Evolutionary conservation across 257 asterid genomes (phyloP).

Genomic region (Fraxinus excelsior): DNA sequence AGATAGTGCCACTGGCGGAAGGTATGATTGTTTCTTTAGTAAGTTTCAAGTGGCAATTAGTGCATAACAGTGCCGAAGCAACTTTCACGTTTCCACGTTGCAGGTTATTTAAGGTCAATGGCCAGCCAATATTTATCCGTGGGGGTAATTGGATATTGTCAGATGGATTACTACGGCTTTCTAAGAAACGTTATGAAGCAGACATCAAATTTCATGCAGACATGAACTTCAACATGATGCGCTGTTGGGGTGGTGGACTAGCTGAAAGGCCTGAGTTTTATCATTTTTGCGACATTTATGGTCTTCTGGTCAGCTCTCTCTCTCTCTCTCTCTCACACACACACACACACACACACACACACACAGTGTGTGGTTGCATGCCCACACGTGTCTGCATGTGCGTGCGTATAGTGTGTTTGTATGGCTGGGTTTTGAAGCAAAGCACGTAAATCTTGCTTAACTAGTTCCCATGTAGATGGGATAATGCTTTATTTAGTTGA

Average conservation of each 20-base stretch:
- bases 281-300: conserved; percentile 84
- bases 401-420: not conserved
- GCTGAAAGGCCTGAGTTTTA: conserved; percentile 98
- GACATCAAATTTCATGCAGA: conserved; percentile 96
- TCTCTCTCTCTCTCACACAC: not conserved
- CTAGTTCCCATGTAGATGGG: not conserved
- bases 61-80: conserved; percentile 12
- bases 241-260: conserved; percentile 98
- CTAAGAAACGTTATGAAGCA: conserved; percentile 76
- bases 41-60: conserved; percentile 10
- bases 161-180: conserved; percentile 87
- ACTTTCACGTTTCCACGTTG: conserved; percentile 28
- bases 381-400: not conserved
- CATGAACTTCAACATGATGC: conserved; percentile 97
- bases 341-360: not conserved
- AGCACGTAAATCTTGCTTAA: too few relatives aligned
- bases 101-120: conserved; percentile 94
- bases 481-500: not conserved
- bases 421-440: too few relatives aligned
- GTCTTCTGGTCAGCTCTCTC: conserved; percentile 68
- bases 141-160: conserved; percentile 99
- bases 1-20: conserved; percentile 87
- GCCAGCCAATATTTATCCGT: conserved; percentile 83
- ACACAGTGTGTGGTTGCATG: not conserved
- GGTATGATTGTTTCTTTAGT: conserved; percentile 44